A percentile compares a stretch with the other conserved stretches of the same genome.
phyloP scores from a whole-genome alignment of 2,329 filamentous ascomycete species.

The Fusarium buharicum region DNA sequence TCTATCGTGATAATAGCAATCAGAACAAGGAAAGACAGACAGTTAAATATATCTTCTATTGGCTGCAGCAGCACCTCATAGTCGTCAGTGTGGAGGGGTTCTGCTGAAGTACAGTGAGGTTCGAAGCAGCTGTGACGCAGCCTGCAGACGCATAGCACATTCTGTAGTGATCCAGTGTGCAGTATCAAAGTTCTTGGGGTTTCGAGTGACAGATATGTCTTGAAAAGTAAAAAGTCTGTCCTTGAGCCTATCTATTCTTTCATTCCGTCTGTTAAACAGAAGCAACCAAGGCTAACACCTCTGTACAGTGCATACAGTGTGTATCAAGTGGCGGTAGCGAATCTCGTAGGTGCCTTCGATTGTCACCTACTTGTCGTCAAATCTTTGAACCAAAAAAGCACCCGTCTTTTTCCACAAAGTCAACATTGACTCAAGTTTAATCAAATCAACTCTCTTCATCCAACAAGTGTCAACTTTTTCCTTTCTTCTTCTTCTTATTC shows the following conservation, averaged over 20 bases:
- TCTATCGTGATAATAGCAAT: no score
- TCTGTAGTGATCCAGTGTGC: slow-evolving; percentile 16
- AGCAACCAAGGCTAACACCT: neutral
- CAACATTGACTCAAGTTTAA: slow-evolving; percentile 1
- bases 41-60: neutral
- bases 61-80: neutral
- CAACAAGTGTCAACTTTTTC: slow-evolving; percentile 5
- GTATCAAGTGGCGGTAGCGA: slow-evolving; percentile 34
- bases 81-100: slow-evolving; percentile 28
- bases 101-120: slow-evolving; percentile 15
- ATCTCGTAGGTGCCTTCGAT: slow-evolving; percentile 15
- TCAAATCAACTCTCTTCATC: slow-evolving; percentile 11
- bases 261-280: no score
- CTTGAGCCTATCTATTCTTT: no score
- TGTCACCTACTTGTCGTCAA: slow-evolving; percentile 8
- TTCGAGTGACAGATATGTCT: no score
- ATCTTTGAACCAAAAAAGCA: slow-evolving; percentile 15
- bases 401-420: slow-evolving; percentile 8
- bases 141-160: no score
- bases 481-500: slow-evolving; percentile 10
- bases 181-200: neutral
- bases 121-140: slow-evolving; percentile 8
- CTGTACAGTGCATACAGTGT: slow-evolving; percentile 28
- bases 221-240: no score
- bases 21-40: no score